Evolutionary conservation across 2,329 filamentous ascomycete species (phyloP).

Genomic region (Scedosporium dehoogii): DNA sequence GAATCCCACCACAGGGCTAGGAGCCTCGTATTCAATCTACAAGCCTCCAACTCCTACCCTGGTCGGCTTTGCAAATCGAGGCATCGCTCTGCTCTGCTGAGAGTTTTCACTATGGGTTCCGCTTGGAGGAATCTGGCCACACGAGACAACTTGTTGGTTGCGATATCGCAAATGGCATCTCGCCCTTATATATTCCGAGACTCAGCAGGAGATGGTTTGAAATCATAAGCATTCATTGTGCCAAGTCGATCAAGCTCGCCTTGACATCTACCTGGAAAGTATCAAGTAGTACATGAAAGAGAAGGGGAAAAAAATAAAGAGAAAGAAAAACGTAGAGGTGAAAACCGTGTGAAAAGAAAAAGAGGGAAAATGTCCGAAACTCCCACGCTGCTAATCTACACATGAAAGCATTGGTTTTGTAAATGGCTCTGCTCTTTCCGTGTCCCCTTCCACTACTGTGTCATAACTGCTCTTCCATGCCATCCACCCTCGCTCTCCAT

Average conservation of each 20-base stretch:
- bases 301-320: neutral
- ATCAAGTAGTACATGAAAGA: neutral
- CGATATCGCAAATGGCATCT: no score
- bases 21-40: no score
- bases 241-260: neutral
- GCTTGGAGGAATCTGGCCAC: no score
- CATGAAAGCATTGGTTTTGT: slow-evolving; percentile 2
- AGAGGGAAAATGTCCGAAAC: neutral
- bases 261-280: neutral
- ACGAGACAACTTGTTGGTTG: no score
- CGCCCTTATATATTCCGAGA: neutral
- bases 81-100: no score
- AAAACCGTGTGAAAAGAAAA: neutral
- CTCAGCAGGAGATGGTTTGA: no score
- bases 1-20: no score
- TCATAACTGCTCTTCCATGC: neutral
- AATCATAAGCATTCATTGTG: no score
- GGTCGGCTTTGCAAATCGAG: no score
- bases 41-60: no score
- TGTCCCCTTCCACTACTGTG: neutral
- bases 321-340: neutral
- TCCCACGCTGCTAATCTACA: neutral
- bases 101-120: no score
- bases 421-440: neutral
- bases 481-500: neutral